phyloP scores from a whole-genome alignment of 2,329 filamentous ascomycete species.

The Epichloe elymi region DNA sequence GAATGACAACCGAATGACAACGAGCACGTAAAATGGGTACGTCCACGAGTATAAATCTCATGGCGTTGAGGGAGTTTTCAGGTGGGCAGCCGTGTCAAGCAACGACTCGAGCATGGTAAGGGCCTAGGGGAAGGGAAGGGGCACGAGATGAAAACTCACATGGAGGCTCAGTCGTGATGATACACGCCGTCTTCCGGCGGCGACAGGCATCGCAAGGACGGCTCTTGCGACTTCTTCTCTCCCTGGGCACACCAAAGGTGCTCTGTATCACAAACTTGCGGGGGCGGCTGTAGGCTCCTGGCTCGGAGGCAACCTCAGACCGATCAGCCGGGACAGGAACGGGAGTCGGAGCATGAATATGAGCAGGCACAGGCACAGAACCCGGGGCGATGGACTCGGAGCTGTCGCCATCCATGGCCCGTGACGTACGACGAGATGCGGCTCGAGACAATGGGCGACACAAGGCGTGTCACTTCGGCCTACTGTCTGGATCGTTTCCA shows the following conservation, averaged over 20 bases:
- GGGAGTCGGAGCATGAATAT: neutral
- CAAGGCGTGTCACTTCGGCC: constrained; percentile 6
- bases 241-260: constrained; percentile 26
- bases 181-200: constrained; percentile 32
- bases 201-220: constrained; percentile 33
- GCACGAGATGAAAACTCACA: constrained; percentile 20
- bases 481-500: constrained; percentile 6
- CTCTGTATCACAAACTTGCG: constrained; percentile 29
- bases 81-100: neutral
- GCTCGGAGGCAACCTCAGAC: constrained; percentile 2
- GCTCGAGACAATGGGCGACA: constrained; percentile 5
- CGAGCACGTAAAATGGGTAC: neutral
- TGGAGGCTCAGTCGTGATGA: constrained; percentile 29
- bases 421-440: constrained; percentile 4
- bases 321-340: neutral
- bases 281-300: constrained; percentile 4
- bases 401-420: constrained; percentile 6
- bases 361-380: neutral
- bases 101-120: neutral
- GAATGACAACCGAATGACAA: neutral
- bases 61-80: neutral
- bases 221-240: constrained; percentile 31
- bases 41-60: neutral
- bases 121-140: neutral
- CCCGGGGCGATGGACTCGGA: constrained; percentile 2